These are phyloP conservation scores for Lignosus rhinocerotis DNA, from an alignment of 1,284 basidiomycete species.

Conservation along the genomic window DNA sequence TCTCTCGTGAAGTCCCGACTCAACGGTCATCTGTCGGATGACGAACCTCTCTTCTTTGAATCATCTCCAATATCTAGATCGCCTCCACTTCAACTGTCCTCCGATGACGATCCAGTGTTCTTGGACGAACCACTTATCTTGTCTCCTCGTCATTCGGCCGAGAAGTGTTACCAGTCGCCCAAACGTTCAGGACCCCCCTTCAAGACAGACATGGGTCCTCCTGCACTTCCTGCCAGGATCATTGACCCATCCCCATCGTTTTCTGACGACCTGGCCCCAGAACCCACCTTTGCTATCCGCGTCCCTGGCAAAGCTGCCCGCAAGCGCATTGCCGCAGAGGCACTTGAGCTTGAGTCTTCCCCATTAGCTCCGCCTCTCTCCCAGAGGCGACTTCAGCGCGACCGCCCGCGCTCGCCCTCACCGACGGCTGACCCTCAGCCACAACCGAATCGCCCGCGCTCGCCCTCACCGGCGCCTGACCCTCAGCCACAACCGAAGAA, in stretches of 20 bases:
- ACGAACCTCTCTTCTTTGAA: slow-evolving; percentile 17
- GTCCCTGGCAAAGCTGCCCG: slow-evolving; percentile 39
- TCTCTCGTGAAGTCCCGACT: neutral
- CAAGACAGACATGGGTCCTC: slow-evolving; percentile 40
- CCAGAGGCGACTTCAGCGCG: slow-evolving; percentile 47
- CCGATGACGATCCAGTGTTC: slow-evolving; percentile 17
- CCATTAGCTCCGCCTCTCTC: slow-evolving; percentile 39
- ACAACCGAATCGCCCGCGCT: slow-evolving; percentile 35
- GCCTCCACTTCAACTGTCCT: neutral
- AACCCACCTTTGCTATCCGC: slow-evolving; percentile 58
- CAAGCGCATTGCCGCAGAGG: slow-evolving; percentile 35
- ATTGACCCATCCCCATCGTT: slow-evolving; percentile 18
- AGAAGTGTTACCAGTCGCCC: neutral
- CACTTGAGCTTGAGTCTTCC: slow-evolving; percentile 41
- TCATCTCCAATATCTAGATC: slow-evolving; percentile 6
- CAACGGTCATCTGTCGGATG: neutral
- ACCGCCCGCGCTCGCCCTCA: slow-evolving; percentile 31
- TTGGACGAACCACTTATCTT: slow-evolving; percentile 5
- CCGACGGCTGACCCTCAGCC: slow-evolving; percentile 12
- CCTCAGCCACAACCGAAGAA: slow-evolving; percentile 34
- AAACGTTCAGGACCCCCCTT: slow-evolving; percentile 9
- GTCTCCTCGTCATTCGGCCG: neutral
- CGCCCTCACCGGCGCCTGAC: slow-evolving; percentile 22
- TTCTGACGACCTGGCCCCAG: slow-evolving; percentile 34
- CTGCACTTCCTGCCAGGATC: slow-evolving; percentile 38